A percentile compares a stretch with the other conserved stretches of the same genome.
phyloP scores from a whole-genome alignment of 176 grass and related monocot genomes.

The Saccharum officinarum region DNA sequence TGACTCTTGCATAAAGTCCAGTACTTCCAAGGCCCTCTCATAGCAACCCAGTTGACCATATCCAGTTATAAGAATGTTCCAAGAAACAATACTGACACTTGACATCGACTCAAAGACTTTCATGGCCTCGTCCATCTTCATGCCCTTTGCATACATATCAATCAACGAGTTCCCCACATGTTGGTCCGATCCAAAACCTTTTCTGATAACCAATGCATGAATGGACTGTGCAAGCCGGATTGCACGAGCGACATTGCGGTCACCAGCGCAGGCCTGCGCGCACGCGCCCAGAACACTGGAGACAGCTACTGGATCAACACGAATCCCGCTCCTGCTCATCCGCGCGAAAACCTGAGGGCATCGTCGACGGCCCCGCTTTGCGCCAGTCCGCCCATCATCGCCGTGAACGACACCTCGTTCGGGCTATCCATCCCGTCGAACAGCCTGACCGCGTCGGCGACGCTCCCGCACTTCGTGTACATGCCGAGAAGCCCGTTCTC shows the following conservation, averaged over 20 bases:
- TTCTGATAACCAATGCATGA: slow-evolving; percentile 58
- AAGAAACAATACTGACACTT: slow-evolving; percentile 65
- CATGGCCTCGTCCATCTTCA: slow-evolving; percentile 57
- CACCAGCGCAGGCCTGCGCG: slow-evolving; percentile 40
- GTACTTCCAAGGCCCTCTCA: slow-evolving; percentile 46
- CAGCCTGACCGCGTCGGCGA: slow-evolving; percentile 44
- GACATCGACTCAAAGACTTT: slow-evolving; percentile 55
- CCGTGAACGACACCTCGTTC: slow-evolving; percentile 87
- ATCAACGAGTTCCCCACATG: slow-evolving; percentile 79
- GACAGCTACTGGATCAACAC: slow-evolving; percentile 64
- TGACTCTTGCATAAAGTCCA: slow-evolving; percentile 69
- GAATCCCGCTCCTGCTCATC: slow-evolving; percentile 61
- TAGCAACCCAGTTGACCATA: slow-evolving; percentile 53
- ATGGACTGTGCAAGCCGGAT: slow-evolving; percentile 50
- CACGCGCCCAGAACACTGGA: slow-evolving; percentile 75
- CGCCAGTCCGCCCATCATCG: slow-evolving; percentile 77
- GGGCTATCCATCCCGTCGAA: slow-evolving; percentile 60
- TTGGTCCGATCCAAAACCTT: slow-evolving; percentile 62
- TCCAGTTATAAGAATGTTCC: slow-evolving; percentile 87
- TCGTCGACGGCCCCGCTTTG: slow-evolving; percentile 50
- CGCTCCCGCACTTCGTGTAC: slow-evolving; percentile 62
- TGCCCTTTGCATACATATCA: slow-evolving; percentile 69
- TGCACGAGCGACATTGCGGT: neutral
- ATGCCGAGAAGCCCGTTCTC: slow-evolving; percentile 75
- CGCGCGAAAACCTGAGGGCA: slow-evolving; percentile 66